phyloP scores from a whole-genome alignment of 495 filamentous ascomycete species.

The Penicillium pancosmium region DNA sequence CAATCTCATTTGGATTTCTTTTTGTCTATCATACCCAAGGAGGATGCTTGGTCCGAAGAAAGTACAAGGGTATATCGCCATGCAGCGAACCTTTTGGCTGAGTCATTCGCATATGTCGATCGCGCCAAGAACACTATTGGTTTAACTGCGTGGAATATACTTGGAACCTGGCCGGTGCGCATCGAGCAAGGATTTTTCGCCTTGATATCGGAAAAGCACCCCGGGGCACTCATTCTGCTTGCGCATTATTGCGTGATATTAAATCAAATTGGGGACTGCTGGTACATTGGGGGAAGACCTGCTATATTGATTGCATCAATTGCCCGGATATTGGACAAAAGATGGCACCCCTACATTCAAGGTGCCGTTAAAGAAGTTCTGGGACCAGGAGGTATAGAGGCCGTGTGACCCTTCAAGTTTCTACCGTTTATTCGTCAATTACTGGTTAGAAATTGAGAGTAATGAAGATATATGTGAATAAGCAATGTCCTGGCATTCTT shows the following conservation, averaged over 20 bases:
- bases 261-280: conserved; percentile 29
- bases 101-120: conserved; percentile 19
- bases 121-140: conserved; percentile 3
- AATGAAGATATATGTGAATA: no score
- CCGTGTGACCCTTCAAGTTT: no score
- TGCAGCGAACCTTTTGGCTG: conserved; percentile 14
- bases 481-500: neutral
- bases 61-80: conserved; percentile 14
- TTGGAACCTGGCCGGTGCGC: conserved; percentile 35
- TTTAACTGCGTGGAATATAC: conserved; percentile 21
- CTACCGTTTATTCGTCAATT: no score
- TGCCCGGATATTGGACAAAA: conserved; percentile 25
- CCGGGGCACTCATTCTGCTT: conserved; percentile 41
- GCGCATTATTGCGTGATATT: conserved; percentile 42
- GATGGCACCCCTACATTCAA: conserved; percentile 34
- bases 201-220: conserved; percentile 31
- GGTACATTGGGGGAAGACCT: conserved; percentile 38
- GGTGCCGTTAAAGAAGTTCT: conserved; percentile 4
- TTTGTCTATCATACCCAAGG: conserved; percentile 8
- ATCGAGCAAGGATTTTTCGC: conserved; percentile 30
- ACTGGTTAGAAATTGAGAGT: no score
- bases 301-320: conserved; percentile 32
- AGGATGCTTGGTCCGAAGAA: conserved; percentile 15
- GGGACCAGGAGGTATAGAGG: neutral
- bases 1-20: conserved; percentile 18